phyloP scores from a whole-genome alignment of 2,329 filamentous ascomycete genomes.

The Colletotrichum sp. region DNA sequence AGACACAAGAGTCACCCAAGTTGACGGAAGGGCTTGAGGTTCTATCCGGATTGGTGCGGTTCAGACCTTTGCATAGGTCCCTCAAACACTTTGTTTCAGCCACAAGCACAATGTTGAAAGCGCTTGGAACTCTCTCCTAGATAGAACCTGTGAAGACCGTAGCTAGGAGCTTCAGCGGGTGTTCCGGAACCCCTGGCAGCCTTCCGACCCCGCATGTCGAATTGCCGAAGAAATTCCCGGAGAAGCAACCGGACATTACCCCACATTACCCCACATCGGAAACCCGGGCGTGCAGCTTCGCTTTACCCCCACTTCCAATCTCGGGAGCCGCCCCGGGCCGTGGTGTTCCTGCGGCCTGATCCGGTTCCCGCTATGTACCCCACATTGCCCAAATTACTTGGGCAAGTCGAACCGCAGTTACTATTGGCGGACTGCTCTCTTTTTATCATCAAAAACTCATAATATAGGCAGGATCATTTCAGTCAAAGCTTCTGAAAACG shows the following conservation, averaged over 20 bases:
- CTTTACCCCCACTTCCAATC: background rate
- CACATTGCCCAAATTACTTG: background rate
- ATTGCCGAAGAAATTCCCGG: background rate
- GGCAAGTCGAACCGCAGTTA: background rate
- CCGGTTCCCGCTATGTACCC: background rate
- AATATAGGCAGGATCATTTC: background rate
- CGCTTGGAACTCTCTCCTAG: background rate
- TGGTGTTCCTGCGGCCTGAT: background rate
- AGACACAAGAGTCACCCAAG: background rate
- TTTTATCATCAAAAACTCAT: background rate
- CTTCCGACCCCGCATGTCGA: background rate
- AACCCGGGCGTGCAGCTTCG: background rate
- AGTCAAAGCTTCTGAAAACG: background rate
- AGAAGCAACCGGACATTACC: background rate
- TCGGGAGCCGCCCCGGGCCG: background rate
- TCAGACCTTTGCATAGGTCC: background rate
- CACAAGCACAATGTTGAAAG: background rate
- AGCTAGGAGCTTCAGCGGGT: background rate
- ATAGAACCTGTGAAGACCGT: background rate
- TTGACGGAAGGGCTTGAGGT: background rate
- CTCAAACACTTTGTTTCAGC: background rate
- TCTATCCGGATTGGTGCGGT: background rate
- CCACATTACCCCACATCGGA: no score
- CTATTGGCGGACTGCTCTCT: fast-evolving
- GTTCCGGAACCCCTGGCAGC: background rate